phyloP scores from a whole-genome alignment of 306 rosid genomes.

The Dicorynia guianensis region DNA sequence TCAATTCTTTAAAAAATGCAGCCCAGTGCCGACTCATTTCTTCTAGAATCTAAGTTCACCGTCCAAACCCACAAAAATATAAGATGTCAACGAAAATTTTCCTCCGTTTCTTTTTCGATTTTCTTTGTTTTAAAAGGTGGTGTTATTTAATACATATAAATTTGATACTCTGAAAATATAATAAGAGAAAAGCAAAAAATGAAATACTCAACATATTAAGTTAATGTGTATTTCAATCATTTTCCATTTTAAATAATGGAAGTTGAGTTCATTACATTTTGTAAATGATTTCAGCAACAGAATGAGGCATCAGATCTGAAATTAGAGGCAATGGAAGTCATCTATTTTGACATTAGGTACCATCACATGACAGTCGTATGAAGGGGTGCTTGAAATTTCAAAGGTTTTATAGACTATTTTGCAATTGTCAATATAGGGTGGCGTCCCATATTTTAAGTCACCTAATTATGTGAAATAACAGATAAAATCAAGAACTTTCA shows the following conservation, averaged over 20 bases:
- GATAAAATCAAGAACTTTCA: background rate
- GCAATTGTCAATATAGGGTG: slow-evolving; percentile 24
- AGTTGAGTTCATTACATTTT: slow-evolving; percentile 6
- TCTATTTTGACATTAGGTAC: slow-evolving; percentile 43
- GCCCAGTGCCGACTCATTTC: slow-evolving; percentile 1
- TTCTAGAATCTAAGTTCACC: slow-evolving; percentile 9
- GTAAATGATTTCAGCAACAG: slow-evolving; percentile 18
- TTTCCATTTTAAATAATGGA: slow-evolving; percentile 7
- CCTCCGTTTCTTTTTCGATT: background rate
- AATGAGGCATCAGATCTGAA: slow-evolving; percentile 23
- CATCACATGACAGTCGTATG: slow-evolving; percentile 15
- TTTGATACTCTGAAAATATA: too few relatives aligned
- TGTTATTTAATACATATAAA: too few relatives aligned
- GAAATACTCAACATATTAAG: too few relatives aligned
- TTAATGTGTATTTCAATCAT: too few relatives aligned
- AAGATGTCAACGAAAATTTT: background rate
- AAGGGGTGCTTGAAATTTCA: slow-evolving; percentile 1
- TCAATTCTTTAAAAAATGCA: slow-evolving; percentile 16
- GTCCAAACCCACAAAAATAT: slow-evolving; percentile 27
- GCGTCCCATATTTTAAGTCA: slow-evolving; percentile 30
- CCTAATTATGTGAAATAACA: slow-evolving; percentile 35
- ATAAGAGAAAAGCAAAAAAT: too few relatives aligned
- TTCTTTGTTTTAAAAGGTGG: background rate
- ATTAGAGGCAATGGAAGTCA: slow-evolving; percentile 28
- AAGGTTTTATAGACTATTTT: background rate